Evolutionary conservation across 1,139 yeast species (phyloP), one percentile per base, ranked within the genome.

Genomic region (Pichia sp.): DNA sequence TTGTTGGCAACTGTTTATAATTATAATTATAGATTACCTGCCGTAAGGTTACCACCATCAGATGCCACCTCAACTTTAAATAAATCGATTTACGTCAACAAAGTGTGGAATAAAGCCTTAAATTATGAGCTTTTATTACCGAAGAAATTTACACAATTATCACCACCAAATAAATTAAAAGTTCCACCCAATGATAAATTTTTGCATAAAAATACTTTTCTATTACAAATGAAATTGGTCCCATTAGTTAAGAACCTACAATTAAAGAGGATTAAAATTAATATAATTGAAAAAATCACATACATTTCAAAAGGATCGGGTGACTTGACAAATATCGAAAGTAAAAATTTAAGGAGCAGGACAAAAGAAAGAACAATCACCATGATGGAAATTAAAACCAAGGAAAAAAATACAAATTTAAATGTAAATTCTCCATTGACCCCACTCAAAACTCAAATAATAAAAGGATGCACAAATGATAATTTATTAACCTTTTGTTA

Each of bases 31-130:
- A 64, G 65, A 39, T 57, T 77, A 37, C 81, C 81, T 4, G 71
- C 79, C 56, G 80, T 87, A 6, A 70, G 96, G 50, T 76, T 86
- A 0, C 96, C 96, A 1, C 96, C 96, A 1, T 75, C 80, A n/a
- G 74, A 75, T 53, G 87, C 89, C 1, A 70, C 80, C 32, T 77
- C 87, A 0, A 76, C 86, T 8, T 77, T 84, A 4, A 84, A 85
- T 60, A 86, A 84, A 57, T 95, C 96, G 0, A 78, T 89, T 28
- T 84, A 81, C 60, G 87, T 89, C 29, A 84, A 85, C 56, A 74
- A 92, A 47, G 74, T 81, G 3, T 89, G 96, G 96, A 84, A 82
- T 55, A 82, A 85, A 51, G 65, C 92, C 0, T 67, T 89, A 37
- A 84, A 81, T 49, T 89, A 89, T 62, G 86, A 85, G 53, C 75